Base-by-base conservation (phyloP, 345 rosid species). In the Chamaenerion angustifolium region DNA sequence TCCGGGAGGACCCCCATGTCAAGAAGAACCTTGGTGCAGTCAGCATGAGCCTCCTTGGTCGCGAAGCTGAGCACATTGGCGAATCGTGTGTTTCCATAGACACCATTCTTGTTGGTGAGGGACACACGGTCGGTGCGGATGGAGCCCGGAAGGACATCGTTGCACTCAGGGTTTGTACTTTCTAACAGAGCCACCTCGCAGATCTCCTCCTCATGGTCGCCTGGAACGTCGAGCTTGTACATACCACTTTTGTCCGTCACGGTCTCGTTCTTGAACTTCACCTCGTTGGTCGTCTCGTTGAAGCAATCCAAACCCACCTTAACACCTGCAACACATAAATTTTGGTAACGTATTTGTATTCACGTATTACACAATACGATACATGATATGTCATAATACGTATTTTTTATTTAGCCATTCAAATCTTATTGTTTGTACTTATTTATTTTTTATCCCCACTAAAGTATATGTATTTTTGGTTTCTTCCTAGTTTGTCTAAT, bases 131-230 rank as follows among this genome's bases (percentile, higher is more conserved):
- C 64, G 27, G 41, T 54, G 48, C 46, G 41, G 18, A 60, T 49
- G 45, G 44, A 27, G 25, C 47, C 64, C 2, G 16, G 27, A 21
- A 60, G 25, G 9, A 52, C 42, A 9, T 18, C 13, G 42, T 27
- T 54, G 48, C 64, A 60, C 35, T 53, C 37, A 47, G 58, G 54
- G 16, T 53, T 58, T 43, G 53, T 35, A 51, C 64, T 60, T 40
- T 40, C 18, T 11, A 54, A 1, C 19, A 54, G 42, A 10, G 5
- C 8, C 40, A 60, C 25, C 58, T 60, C 47, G 42, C 64, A 60
- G 17, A 60, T 5, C 64, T 60, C 64, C 13, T 60, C 64, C 64
- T 60, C 64, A 17, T 53, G 64, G 52, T 60, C 58, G 25, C 64
- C 58, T 1, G 52, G 57, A 14, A 60, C 21, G 11, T 9, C 1